Evolutionary conservation across 805 yeast genomes (phyloP), one percentile per base, ranked within the genome.

Genomic region (Suhomyces kilbournensis): DNA sequence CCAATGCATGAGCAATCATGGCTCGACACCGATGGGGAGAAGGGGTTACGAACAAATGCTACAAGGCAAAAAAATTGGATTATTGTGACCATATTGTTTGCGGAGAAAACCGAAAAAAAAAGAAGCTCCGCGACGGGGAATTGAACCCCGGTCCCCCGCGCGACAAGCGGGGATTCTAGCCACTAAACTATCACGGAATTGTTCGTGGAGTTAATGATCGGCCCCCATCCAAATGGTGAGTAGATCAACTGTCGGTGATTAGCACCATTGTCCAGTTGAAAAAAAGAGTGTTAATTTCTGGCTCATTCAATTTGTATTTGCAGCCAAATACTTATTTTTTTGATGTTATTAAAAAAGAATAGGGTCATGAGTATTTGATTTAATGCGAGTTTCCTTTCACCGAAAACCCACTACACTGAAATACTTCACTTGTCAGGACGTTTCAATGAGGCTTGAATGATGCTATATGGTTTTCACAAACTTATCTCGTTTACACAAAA

Each of bases 141-240:
- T 35, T 35, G 40, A 38, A 38, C 42, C 42, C 42, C 42, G 42
- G 42, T 38, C 42, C 42, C 42, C 42, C 42, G 42, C 42, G 42
- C 42, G 42, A 38, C 42, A 38, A 38, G 42, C 42, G 42, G 42
- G 42, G 42, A 38, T 38, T 38, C 42, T 38, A 38, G 42, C 42
- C 42, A 38, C 42, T 38, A 38, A 38, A 38, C 42, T 38, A 38
- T 38, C 42, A 15, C 32, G 32, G 32, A 28, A 12, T 10, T 28
- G 32, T n/a, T 28, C 5, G 12, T 28, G 32, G 7, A 28, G 12
- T 4, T 5, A 2, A 1, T 2, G 32, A 12, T 28, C n/a, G n/a
- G n/a, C 12, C 32, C 10, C 32, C 7, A 1, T 12, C 10, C n/a
- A 12, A n/a, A 3, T 26, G 28, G 12, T 8, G 28, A 28, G 14